phyloP scores from a whole-genome alignment of 73 alveolate species.

The Tetrahymena thermophila region DNA sequence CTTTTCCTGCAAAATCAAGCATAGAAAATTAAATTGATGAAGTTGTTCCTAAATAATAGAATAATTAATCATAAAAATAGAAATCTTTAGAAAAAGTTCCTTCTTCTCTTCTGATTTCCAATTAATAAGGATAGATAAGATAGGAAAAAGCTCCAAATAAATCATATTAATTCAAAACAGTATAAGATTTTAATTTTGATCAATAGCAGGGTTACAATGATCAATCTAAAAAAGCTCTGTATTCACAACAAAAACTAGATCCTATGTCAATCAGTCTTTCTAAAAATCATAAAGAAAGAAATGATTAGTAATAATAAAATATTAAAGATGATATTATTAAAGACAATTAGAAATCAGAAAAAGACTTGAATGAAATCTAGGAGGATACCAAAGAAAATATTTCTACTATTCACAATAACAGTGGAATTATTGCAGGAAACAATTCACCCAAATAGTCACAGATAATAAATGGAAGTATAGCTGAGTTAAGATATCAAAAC shows the following conservation, averaged over 20 bases:
- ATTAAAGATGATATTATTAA: neutral
- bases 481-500: neutral
- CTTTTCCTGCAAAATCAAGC: neutral
- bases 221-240: neutral
- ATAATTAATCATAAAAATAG: neutral
- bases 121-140: neutral
- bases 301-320: neutral
- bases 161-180: neutral
- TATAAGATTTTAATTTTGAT: neutral
- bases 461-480: neutral
- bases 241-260: neutral
- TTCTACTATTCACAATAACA: neutral
- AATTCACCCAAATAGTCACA: neutral
- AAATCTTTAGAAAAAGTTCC: neutral
- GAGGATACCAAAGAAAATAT: neutral
- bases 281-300: neutral
- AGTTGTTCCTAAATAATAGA: neutral
- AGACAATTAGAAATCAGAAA: neutral
- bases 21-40: neutral
- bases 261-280: neutral
- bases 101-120: neutral
- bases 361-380: neutral
- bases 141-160: neutral
- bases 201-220: neutral
- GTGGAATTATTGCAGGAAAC: neutral